These are phyloP conservation scores for Lentinula novae-zelandiae DNA, from an alignment of 1,284 basidiomycete species.

Conservation along the genomic window DNA sequence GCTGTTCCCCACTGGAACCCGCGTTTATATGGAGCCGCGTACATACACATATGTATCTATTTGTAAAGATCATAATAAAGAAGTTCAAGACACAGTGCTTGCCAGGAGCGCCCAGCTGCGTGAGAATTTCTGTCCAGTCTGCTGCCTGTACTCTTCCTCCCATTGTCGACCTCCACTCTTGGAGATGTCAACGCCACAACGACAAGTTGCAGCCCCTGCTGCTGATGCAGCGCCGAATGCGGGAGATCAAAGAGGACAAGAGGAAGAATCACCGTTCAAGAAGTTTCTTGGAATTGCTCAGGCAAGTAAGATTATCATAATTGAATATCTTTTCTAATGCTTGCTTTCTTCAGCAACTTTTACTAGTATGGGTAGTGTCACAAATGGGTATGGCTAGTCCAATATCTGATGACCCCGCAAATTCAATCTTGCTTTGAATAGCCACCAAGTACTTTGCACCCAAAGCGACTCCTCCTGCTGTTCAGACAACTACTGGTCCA, in stretches of 20 bases:
- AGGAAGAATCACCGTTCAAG: conserved; percentile 30
- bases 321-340: neutral
- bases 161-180: neutral
- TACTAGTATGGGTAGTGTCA: conserved; percentile 57
- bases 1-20: too few species aligned
- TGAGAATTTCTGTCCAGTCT: neutral
- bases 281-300: conserved; percentile 42
- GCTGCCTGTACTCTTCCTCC: neutral
- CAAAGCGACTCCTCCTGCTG: conserved; percentile 20
- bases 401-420: neutral
- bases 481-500: conserved; percentile 17
- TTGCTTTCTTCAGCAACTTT: conserved; percentile 48
- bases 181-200: conserved; percentile 12
- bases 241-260: conserved; percentile 8
- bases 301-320: conserved; percentile 30
- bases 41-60: too few species aligned
- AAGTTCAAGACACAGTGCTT: too few species aligned
- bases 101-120: neutral
- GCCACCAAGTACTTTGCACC: conserved; percentile 43
- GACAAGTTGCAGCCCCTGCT: conserved; percentile 21
- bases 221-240: conserved; percentile 17
- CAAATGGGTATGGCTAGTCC: conserved; percentile 36
- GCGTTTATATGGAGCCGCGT: too few species aligned
- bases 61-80: too few species aligned
- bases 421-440: conserved; percentile 20